Conservation (phyloP, 2,329 filamentous ascomycete species). For the Lecanicillium sp. region DNA sequence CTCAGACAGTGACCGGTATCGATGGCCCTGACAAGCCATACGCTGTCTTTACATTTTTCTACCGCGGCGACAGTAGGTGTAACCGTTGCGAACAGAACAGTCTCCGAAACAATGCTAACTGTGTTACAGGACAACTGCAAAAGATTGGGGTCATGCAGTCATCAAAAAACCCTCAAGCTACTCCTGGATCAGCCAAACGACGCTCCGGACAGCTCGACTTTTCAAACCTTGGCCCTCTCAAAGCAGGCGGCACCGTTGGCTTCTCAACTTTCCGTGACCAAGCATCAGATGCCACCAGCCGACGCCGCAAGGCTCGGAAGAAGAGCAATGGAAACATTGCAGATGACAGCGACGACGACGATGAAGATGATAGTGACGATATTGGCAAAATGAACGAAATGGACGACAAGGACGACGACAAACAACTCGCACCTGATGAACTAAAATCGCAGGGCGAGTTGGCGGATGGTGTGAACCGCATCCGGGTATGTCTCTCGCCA, state of each 20-base stretch:
- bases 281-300: conserved; percentile 45
- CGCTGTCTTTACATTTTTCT: conserved; percentile 95
- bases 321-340: conserved; percentile 60
- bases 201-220: conserved; percentile 81
- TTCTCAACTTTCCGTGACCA: conserved; percentile 82
- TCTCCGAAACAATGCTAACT: no score
- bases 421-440: conserved; percentile 61
- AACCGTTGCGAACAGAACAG: not conserved
- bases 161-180: conserved; percentile 55
- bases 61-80: conserved; percentile 85
- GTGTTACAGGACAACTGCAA: conserved; percentile 83
- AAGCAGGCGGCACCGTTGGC: conserved; percentile 78
- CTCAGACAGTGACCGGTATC: conserved; percentile 97
- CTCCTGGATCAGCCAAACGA: conserved; percentile 59
- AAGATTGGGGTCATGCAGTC: conserved; percentile 87
- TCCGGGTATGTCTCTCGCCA: conserved; percentile 52
- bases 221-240: conserved; percentile 73
- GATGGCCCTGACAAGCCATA: conserved; percentile 95
- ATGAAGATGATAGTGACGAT: conserved; percentile 55
- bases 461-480: conserved; percentile 73
- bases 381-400: conserved; percentile 58
- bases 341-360: conserved; percentile 67
- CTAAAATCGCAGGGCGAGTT: conserved; percentile 65
- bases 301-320: conserved; percentile 50
- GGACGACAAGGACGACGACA: conserved; percentile 53